Percentiles rank a stretch among this genome's conserved stretches.
phyloP scores from a whole-genome alignment of 2,329 filamentous ascomycete genomes.

The Seiridium cupressi region DNA sequence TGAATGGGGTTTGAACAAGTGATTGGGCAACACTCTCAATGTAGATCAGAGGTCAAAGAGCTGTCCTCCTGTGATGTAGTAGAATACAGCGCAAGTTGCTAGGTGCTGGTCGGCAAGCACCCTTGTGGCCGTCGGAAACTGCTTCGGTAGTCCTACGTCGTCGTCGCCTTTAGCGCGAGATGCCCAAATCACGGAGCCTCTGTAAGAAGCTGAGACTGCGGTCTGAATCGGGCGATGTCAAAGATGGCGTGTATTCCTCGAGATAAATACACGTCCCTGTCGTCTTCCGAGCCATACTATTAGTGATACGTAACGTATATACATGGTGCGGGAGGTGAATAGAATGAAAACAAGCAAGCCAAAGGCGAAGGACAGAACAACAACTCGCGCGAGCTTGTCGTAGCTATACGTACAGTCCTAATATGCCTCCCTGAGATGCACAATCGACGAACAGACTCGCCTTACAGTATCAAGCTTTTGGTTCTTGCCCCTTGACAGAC shows the following conservation, averaged over 20 bases:
- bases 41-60: too few relatives aligned
- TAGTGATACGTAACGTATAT: conserved; percentile 29
- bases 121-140: too few relatives aligned
- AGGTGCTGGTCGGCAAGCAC: too few relatives aligned
- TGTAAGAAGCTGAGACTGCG: neutral
- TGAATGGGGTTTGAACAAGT: too few relatives aligned
- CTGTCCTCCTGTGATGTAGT: too few relatives aligned
- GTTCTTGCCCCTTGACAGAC: neutral
- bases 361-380: conserved; percentile 3
- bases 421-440: neutral
- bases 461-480: neutral
- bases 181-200: neutral
- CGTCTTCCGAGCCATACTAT: conserved; percentile 31
- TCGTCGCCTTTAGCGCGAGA: neutral
- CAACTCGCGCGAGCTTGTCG: conserved; percentile 30
- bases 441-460: conserved; percentile 2
- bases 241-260: conserved; percentile 34
- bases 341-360: conserved; percentile 23
- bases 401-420: conserved; percentile 56
- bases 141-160: neutral
- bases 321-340: conserved; percentile 2
- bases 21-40: too few relatives aligned
- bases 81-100: too few relatives aligned
- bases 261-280: conserved; percentile 39
- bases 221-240: conserved; percentile 15